A percentile compares a stretch with the other conserved stretches of the same genome.
Conservation (phyloP, 306 rosid genomes). For the Lathyrus oleraceus region DNA sequence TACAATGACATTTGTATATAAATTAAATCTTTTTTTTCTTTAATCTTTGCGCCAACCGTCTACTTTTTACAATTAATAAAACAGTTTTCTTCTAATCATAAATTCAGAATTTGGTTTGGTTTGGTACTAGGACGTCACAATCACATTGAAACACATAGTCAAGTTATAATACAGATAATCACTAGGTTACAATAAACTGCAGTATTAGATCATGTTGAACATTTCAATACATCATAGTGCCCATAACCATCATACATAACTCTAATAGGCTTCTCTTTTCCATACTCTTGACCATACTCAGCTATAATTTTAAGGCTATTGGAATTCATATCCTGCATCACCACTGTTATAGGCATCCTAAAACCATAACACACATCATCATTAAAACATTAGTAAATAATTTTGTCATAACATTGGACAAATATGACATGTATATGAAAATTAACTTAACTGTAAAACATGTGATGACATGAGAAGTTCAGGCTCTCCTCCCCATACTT, state of each 20-base stretch:
- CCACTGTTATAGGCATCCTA: slow-evolving; percentile 87
- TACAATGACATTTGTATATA: no score
- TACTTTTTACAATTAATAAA: no score
- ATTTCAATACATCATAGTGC: slow-evolving; percentile 69
- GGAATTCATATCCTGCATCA: slow-evolving; percentile 57
- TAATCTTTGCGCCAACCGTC: no score
- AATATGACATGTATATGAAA: slow-evolving; percentile 16
- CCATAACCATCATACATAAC: slow-evolving; percentile 76
- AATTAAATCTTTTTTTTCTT: no score
- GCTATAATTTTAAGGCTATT: slow-evolving; percentile 59
- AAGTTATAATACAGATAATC: background rate
- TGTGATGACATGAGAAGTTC: slow-evolving; percentile 87
- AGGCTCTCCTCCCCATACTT: slow-evolving; percentile 90
- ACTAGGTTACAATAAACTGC: background rate
- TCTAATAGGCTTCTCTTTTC: slow-evolving; percentile 62
- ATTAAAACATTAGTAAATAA: slow-evolving; percentile 23
- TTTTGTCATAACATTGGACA: background rate
- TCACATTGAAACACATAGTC: background rate
- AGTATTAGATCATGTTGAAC: background rate
- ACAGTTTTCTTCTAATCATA: no score
- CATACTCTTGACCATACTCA: slow-evolving; percentile 81
- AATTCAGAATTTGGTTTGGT: background rate
- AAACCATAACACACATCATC: slow-evolving; percentile 30
- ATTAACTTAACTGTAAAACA: slow-evolving; percentile 59
- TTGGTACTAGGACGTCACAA: background rate